A percentile compares a stretch with the other conserved stretches of the same genome.
Conservation (phyloP, 768 basidiomycete species). For the Amanita rubescens region DNA sequence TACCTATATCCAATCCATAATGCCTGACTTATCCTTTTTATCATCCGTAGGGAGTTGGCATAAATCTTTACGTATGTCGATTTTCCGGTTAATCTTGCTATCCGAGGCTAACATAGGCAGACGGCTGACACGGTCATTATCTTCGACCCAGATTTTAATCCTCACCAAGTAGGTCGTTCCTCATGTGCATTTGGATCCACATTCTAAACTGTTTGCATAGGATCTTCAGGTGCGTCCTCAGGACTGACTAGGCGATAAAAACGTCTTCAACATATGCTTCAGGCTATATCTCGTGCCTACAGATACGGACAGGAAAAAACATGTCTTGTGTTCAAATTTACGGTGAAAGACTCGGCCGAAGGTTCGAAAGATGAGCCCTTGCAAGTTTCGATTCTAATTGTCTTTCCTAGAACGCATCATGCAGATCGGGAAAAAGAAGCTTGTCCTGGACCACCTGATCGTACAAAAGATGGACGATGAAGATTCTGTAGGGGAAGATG, state of each 20-base stretch:
- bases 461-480: slow-evolving; percentile 95
- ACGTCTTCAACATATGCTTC: slow-evolving; percentile 9
- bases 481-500: slow-evolving; percentile 58
- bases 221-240: slow-evolving; percentile 72
- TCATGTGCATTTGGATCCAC: neutral
- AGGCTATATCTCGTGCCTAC: slow-evolving; percentile 94
- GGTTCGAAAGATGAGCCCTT: slow-evolving; percentile 31
- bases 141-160: slow-evolving; percentile 96
- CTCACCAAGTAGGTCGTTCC: slow-evolving; percentile 66
- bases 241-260: too few species aligned
- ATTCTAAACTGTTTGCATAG: slow-evolving; percentile 23
- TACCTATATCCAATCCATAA: slow-evolving; percentile 1
- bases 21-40: neutral
- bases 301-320: slow-evolving; percentile 94
- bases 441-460: slow-evolving; percentile 90
- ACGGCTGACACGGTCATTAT: slow-evolving; percentile 92
- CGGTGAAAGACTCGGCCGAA: slow-evolving; percentile 93
- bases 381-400: neutral
- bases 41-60: slow-evolving; percentile 61
- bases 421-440: slow-evolving; percentile 91
- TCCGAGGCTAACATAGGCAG: slow-evolving; percentile 32
- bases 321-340: slow-evolving; percentile 90
- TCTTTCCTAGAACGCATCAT: slow-evolving; percentile 76
- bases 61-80: slow-evolving; percentile 60
- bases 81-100: neutral